These are phyloP conservation scores for Acer yangbiense DNA, from an alignment of 345 rosid species.

Conservation along the genomic window DNA sequence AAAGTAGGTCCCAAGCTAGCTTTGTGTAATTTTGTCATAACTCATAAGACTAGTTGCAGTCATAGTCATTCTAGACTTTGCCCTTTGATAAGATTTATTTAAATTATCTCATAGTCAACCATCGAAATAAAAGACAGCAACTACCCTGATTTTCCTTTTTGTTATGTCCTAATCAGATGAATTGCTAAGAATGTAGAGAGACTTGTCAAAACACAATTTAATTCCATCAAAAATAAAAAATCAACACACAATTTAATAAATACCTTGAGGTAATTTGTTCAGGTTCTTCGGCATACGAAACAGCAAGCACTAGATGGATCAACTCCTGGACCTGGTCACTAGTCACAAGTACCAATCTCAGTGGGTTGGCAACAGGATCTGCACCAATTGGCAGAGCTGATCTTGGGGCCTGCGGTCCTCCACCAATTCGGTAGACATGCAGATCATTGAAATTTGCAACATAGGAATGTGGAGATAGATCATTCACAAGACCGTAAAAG, in stretches of 20 bases:
- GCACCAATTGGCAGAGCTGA: slow-evolving; percentile 86
- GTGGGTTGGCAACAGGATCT: slow-evolving; percentile 65
- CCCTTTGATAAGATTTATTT: neutral
- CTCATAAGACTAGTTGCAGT: neutral
- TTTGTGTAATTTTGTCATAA: neutral
- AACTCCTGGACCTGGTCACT: slow-evolving; percentile 56
- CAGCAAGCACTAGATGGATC: slow-evolving; percentile 79
- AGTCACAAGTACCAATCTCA: slow-evolving; percentile 61
- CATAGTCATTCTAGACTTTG: neutral
- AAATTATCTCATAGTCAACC: neutral
- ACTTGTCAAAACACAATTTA: neutral
- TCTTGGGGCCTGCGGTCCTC: slow-evolving; percentile 85
- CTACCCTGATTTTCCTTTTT: neutral
- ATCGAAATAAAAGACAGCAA: neutral
- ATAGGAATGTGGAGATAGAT: slow-evolving; percentile 78
- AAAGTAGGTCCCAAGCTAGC: neutral
- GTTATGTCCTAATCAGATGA: neutral
- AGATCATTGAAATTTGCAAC: slow-evolving; percentile 65
- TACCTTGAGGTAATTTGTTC: slow-evolving; percentile 80
- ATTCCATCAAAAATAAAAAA: no score
- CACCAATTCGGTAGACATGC: slow-evolving; percentile 75
- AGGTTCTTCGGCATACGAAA: slow-evolving; percentile 79
- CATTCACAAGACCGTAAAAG: slow-evolving; percentile 75
- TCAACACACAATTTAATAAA: neutral
- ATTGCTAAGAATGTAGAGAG: neutral